These are phyloP conservation scores for Periconia sp. DNA, from an alignment of 2,329 filamentous ascomycete species.

Conservation along the genomic window DNA sequence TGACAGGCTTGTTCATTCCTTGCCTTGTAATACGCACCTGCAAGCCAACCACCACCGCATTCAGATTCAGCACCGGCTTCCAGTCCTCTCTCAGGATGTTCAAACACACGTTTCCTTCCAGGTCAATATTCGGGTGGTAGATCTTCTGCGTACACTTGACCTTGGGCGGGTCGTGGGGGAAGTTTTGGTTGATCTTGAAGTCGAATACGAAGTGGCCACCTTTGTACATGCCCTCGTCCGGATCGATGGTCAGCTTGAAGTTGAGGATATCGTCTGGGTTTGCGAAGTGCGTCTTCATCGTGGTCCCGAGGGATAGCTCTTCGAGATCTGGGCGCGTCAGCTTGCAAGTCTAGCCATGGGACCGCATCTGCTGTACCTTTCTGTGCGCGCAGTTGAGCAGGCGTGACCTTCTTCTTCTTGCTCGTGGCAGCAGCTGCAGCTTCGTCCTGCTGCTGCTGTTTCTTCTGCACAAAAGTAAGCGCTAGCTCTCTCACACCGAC, in stretches of 20 bases:
- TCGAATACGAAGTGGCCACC: slow-evolving; percentile 86
- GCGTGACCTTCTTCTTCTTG: slow-evolving; percentile 99
- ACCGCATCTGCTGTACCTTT: slow-evolving; percentile 68
- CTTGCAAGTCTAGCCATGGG: background rate
- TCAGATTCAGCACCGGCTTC: slow-evolving; percentile 97
- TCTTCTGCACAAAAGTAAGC: slow-evolving; percentile 68
- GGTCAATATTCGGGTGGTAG: slow-evolving; percentile 98
- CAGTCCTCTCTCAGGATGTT: slow-evolving; percentile 98
- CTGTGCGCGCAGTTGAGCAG: slow-evolving; percentile 92
- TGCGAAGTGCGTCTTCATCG: slow-evolving; percentile 82
- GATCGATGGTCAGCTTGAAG: slow-evolving; percentile 81
- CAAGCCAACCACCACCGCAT: slow-evolving; percentile 93
- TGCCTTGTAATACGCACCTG: slow-evolving; percentile 62
- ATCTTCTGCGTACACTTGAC: slow-evolving; percentile 98
- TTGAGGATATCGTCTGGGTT: slow-evolving; percentile 86
- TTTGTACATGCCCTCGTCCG: slow-evolving; percentile 89
- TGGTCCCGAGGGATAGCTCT: slow-evolving; percentile 77
- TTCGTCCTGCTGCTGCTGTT: slow-evolving; percentile 89
- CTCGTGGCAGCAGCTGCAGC: slow-evolving; percentile 78
- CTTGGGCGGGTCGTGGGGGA: slow-evolving; percentile 96
- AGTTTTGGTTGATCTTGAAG: slow-evolving; percentile 92
- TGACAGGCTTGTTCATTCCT: background rate
- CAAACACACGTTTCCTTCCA: slow-evolving; percentile 96
- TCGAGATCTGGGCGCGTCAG: slow-evolving; percentile 68
- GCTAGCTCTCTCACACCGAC: background rate